Conservation (phyloP, 2,329 filamentous ascomycete species). For the Ceratocystis alfenasii region DNA sequence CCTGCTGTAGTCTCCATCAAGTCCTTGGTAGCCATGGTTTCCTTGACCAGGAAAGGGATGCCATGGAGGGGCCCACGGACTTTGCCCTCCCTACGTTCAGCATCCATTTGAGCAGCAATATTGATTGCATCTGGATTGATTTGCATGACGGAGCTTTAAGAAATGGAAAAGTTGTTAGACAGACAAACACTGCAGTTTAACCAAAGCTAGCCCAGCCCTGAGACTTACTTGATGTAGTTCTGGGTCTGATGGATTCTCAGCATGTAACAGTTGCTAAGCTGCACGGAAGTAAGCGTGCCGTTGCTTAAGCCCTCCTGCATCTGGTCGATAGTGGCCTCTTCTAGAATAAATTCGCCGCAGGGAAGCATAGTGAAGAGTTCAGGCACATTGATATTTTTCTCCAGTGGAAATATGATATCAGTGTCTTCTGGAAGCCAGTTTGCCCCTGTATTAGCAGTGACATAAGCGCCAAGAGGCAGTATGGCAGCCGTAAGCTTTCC, state of each 20-base stretch:
- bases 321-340: slow-evolving; percentile 60
- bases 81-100: slow-evolving; percentile 44
- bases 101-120: slow-evolving; percentile 50
- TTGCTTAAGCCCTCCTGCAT: slow-evolving; percentile 47
- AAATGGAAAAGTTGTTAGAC: neutral
- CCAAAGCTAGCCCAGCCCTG: neutral
- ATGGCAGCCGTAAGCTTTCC: neutral
- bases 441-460: neutral
- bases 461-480: neutral
- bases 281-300: slow-evolving; percentile 44
- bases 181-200: neutral
- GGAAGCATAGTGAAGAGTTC: slow-evolving; percentile 48
- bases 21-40: slow-evolving; percentile 58
- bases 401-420: slow-evolving; percentile 28
- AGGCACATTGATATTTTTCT: slow-evolving; percentile 30
- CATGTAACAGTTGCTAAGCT: slow-evolving; percentile 52
- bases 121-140: slow-evolving; percentile 53
- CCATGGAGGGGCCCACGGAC: slow-evolving; percentile 57
- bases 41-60: slow-evolving; percentile 64
- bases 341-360: slow-evolving; percentile 49
- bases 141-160: slow-evolving; percentile 45
- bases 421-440: slow-evolving; percentile 10
- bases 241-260: slow-evolving; percentile 49
- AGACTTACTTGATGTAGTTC: slow-evolving; percentile 48
- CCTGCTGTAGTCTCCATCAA: slow-evolving; percentile 64